Evolutionary conservation across 2,329 filamentous ascomycete genomes (phyloP), one percentile per base, ranked within the genome.

Genomic region (Diplodia intermedia): DNA sequence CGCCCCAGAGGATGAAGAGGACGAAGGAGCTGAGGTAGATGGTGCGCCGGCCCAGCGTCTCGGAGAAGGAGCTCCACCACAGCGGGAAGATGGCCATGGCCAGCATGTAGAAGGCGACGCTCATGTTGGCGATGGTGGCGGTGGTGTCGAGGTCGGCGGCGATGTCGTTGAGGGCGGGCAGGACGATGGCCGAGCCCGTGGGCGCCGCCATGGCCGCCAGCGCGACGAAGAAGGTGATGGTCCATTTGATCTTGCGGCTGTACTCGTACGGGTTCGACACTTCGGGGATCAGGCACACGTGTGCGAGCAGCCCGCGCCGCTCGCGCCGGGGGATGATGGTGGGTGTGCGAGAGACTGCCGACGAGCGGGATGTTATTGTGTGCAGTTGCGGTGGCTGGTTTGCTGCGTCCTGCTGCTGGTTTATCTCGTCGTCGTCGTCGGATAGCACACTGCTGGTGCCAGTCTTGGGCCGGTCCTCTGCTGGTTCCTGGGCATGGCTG

Each of bases 151-250:
- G 77, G 1, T 74, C 74, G 12, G 69, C 69, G 3, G 74, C 71
- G 14, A 81, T 78, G 12, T 79, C 76, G 23, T 74, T 73, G 26
- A 81, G 70, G 2, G 76, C 76, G 7, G 79, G 93, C 72, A 94
- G 90, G 68, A 97, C 89, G 66, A 97, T 93, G 1, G 90, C 87
- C 33, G 91, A 94, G 0, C 94, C 94, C 81, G 97, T 88, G 0
- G 94, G 94, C 0, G 91, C 92, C 0, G 88, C 91, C 15, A 90
- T 88, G 1, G 88, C 93, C 2, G 92, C 92, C 18, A 94, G 75
- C 1, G 93, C 90, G 55, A 97, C 87, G 57, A 94, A 86, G 43
- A 88, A 83, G 0, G 93, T 97, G 71, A 97, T 89, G 69, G 87
- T 85, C 93, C 93, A 97, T 87, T 97, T 97, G 15, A 87, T 92